Evolutionary conservation across 805 yeast genomes (phyloP), one percentile per base, ranked within the genome.

Genomic region (Zygoascus flipseniorum): DNA sequence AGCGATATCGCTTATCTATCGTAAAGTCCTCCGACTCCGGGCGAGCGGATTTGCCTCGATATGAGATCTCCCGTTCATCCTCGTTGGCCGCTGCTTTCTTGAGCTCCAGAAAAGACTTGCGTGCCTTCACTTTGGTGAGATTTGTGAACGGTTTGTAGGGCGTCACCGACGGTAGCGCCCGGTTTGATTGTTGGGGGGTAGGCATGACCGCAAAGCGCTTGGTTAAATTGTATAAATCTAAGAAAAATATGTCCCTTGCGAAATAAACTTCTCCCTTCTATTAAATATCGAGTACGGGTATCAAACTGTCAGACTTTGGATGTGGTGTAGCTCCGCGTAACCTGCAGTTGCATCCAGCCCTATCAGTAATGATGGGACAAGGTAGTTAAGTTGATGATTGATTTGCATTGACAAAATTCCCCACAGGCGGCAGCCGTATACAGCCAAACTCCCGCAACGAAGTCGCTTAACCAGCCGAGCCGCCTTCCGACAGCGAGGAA

Each of bases 1-100:
- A 52, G 6, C 45, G 50, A 43, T 52, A 56, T 14, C 57, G 46
- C 11, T 43, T 13, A 26, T 52, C 56, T 9, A 54, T 52, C 5
- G 31, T 44, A 8, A 13, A 35, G 39, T 35, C 16, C 39, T 35
- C 39, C 16, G 39, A 35, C 39, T 35, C 39, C 16, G 39, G 39
- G 8, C 39, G 39, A 42, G 23, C 28, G 52, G n/a, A 14, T n/a
- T 28, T 20, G 5, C 39, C 20, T 48, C 49, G 41, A 45, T 42
- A 43, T 11, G 42, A 9, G 16, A 13, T 31, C n/a, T 50, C 49
- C 11, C 31, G 39, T 5, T 49, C 28, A n/a, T 41, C 49, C 19
- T 23, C 50, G 16, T 42, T 39, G 4, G 35, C 50, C 23, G 46
- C 35, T 11, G 31, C 50, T 20, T 42, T 23, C 23, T 18, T 48